Conservation (phyloP, 2,329 filamentous ascomycete genomes). For the Xylaria sp. region DNA sequence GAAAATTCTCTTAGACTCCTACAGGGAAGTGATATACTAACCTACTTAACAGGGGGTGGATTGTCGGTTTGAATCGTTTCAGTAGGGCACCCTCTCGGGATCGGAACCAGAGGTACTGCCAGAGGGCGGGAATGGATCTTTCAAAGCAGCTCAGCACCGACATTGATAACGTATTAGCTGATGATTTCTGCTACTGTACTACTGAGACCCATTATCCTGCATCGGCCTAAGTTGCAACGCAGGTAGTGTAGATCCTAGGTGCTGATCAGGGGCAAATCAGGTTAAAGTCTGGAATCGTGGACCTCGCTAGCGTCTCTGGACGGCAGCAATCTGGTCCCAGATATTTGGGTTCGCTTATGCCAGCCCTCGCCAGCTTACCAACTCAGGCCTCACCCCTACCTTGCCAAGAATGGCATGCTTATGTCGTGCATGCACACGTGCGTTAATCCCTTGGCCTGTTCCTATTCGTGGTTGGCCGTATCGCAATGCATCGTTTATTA, state of each 20-base stretch:
- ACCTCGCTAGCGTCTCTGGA: background rate
- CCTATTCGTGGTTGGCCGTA: background rate
- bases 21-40: background rate
- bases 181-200: too few relatives aligned
- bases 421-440: constrained; percentile 28
- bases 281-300: background rate
- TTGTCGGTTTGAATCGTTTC: too few relatives aligned
- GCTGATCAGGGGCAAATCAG: background rate
- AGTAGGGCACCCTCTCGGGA: too few relatives aligned
- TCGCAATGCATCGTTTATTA: background rate
- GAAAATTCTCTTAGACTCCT: background rate
- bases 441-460: background rate
- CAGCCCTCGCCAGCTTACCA: constrained; percentile 1
- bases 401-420: background rate
- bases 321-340: background rate
- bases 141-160: background rate
- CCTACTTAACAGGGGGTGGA: too few relatives aligned
- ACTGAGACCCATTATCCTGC: too few relatives aligned
- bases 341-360: constrained; percentile 1
- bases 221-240: background rate
- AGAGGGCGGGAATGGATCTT: background rate
- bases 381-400: background rate
- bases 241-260: background rate
- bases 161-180: too few relatives aligned
- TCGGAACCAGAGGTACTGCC: too few relatives aligned